These are phyloP conservation scores for Lachnum nothofagi DNA, from an alignment of 2,329 filamentous ascomycete species.

Conservation along the genomic window DNA sequence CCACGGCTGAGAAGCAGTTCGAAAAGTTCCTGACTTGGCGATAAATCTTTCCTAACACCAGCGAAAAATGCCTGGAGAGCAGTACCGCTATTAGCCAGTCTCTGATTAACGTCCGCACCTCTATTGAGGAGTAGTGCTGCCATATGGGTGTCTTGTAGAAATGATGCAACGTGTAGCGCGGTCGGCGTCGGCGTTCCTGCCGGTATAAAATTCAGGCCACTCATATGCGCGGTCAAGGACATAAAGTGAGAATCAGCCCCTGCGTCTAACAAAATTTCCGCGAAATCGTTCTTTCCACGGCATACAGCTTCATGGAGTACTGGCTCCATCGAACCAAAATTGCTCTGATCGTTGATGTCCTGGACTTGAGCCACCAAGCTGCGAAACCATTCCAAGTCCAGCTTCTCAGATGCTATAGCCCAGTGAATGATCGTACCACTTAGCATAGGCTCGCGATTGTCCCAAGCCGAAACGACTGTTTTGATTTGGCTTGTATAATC, in stretches of 20 bases:
- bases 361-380: background rate
- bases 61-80: background rate
- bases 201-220: no score
- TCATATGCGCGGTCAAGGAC: no score
- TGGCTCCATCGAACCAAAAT: background rate
- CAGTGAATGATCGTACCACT: background rate
- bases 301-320: background rate
- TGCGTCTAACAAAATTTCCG: background rate
- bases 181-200: background rate
- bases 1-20: background rate
- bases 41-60: background rate
- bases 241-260: no score
- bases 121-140: background rate
- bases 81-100: background rate
- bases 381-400: background rate
- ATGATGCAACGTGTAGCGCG: background rate
- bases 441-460: background rate
- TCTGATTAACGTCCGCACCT: background rate
- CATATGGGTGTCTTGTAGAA: background rate
- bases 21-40: background rate
- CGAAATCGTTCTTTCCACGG: background rate
- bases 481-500: background rate
- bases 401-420: background rate
- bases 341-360: background rate
- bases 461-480: background rate